Conservation (phyloP, 2,329 filamentous ascomycete species). For the Phaeosphaeria sp. region DNA sequence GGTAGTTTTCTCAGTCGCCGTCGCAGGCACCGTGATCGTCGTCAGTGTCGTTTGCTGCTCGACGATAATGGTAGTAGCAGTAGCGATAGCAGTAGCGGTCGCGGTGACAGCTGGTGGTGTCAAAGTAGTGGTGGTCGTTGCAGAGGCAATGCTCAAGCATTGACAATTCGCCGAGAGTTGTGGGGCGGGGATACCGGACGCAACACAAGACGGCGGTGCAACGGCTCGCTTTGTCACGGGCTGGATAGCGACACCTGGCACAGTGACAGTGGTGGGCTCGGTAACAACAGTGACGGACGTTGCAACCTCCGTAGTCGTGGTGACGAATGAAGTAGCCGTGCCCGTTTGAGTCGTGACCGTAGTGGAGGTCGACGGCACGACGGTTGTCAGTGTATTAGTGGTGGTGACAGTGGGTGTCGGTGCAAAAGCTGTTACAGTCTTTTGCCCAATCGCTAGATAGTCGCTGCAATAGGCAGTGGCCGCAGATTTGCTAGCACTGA, state of each 20-base stretch:
- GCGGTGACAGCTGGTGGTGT: background rate
- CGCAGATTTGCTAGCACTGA: background rate
- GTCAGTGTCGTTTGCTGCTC: no score
- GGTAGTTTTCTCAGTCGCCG: no score
- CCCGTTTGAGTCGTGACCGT: no score
- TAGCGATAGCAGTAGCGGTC: background rate
- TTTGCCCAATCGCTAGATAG: background rate
- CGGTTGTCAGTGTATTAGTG: background rate
- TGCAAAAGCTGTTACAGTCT: background rate
- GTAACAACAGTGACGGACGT: no score
- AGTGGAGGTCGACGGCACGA: no score
- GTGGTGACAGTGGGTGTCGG: no score
- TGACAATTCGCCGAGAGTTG: background rate
- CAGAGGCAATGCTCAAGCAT: background rate
- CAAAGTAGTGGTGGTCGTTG: background rate
- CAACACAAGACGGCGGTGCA: background rate
- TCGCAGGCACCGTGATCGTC: no score
- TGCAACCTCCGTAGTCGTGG: no score
- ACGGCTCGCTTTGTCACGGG: background rate
- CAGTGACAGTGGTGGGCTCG: no score
- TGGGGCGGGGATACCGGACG: background rate
- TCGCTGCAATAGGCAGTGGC: background rate
- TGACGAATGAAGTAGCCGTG: no score
- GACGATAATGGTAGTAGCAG: no score
- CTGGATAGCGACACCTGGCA: no score